A percentile compares a stretch with the other conserved stretches of the same genome.
Evolutionary conservation across 2,329 filamentous ascomycete genomes (phyloP).

Genomic region (Magnaporthales sp.): DNA sequence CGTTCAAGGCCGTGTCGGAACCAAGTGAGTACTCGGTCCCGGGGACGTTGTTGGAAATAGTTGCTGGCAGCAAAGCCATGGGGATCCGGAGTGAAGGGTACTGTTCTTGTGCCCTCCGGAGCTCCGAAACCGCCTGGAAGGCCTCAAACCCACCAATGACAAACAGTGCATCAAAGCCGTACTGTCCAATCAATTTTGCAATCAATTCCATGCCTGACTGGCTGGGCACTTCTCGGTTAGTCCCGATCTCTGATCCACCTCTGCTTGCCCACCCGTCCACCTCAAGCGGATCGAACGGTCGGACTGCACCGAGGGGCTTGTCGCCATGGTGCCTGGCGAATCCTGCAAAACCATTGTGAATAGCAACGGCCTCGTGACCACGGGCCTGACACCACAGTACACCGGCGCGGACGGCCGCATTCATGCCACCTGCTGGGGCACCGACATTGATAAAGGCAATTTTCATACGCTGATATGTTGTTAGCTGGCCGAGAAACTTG

Average conservation of each 20-base stretch:
- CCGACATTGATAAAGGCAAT: slow-evolving; percentile 96
- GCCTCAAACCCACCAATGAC: slow-evolving; percentile 94
- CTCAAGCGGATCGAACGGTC: slow-evolving; percentile 84
- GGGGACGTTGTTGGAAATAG: slow-evolving; percentile 96
- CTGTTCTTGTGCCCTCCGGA: slow-evolving; percentile 68
- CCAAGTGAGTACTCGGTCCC: slow-evolving; percentile 96
- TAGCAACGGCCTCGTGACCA: slow-evolving; percentile 86
- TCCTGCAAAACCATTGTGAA: slow-evolving; percentile 95
- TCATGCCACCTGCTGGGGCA: slow-evolving; percentile 95
- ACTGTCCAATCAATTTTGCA: slow-evolving; percentile 73
- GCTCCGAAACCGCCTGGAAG: slow-evolving; percentile 82
- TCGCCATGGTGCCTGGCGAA: slow-evolving; percentile 86
- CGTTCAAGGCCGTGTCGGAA: slow-evolving; percentile 93
- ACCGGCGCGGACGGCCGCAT: slow-evolving; percentile 86
- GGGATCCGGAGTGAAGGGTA: slow-evolving; percentile 88
- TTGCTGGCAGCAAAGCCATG: slow-evolving; percentile 86
- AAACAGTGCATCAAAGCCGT: slow-evolving; percentile 86
- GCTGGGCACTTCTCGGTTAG: slow-evolving; percentile 83
- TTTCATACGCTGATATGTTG: slow-evolving; percentile 59
- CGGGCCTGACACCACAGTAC: slow-evolving; percentile 87
- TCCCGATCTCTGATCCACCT: slow-evolving; percentile 95
- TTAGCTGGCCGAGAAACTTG: slow-evolving; percentile 17
- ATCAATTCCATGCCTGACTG: slow-evolving; percentile 78
- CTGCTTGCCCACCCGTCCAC: slow-evolving; percentile 93
- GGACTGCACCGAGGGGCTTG: slow-evolving; percentile 71